Evolutionary conservation across 2,329 filamentous ascomycete genomes (phyloP), one percentile per base, ranked within the genome.

Genomic region (Fusarium sambucinum): DNA sequence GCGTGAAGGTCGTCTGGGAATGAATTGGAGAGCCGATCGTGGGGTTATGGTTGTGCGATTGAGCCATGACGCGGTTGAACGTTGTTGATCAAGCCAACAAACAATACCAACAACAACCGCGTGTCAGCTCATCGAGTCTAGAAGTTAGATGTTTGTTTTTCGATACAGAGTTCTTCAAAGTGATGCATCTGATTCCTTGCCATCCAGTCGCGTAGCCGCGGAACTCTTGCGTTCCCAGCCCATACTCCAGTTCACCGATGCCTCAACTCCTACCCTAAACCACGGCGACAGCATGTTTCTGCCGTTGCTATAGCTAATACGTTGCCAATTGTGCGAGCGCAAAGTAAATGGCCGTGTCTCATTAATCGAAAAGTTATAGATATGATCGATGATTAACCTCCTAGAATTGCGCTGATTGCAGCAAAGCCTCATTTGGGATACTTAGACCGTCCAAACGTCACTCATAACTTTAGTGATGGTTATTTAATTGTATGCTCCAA

Each of bases 281-380:
- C 10, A 17, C 10, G 2, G 17, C n/a, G 47, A 17, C 13, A 11
- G 21, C 11, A 2, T 37, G 30, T 38, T 48, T n/a, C 23, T 16
- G 5, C 23, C 17, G 33, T 40, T 40, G 33, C 23, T 42, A 42
- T 17, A 42, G 40, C 40, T 17, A 42, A n/a, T 16, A 17, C 7
- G 11, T 8, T 33, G 19, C 13, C 21, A n/a, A 48, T 25, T 25
- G 1, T n/a, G 33, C 9, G 17, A 50, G 8, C 4, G 14, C 8
- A 17, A 3, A 17, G 25, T 14, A 10, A 51, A 10, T 3, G 12
- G 10, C 13, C 47, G n/a, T 27, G 23, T 27, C 32, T 38, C n/a
- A 40, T 38, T 2, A 3, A 50, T 29, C 12, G 12, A 4, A 5
- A 9, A 3, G 0, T 9, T 6, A 16, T 1, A 5, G 5, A 4